phyloP scores from a whole-genome alignment of 176 grass and related monocot species.

The Aegilops bicornis region DNA sequence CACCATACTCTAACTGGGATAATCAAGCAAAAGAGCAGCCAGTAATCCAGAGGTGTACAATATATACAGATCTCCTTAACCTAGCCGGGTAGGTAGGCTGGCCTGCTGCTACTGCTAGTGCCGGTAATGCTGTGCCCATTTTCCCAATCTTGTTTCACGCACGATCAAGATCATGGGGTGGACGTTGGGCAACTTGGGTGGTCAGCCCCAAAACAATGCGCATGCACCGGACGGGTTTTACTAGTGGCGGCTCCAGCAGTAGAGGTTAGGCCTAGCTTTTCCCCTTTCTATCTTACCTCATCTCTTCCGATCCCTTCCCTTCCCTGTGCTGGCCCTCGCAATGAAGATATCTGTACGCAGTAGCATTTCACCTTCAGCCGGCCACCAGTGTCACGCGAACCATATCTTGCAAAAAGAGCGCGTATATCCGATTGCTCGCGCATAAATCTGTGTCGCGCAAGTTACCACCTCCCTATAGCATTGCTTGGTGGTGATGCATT shows the following conservation, averaged over 20 bases:
- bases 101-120: neutral
- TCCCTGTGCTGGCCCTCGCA: neutral
- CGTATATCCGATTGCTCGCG: neutral
- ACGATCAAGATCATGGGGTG: slow-evolving; percentile 3
- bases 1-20: neutral
- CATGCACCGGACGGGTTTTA: neutral
- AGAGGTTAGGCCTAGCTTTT: neutral
- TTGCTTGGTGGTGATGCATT: neutral
- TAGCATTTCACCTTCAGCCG: neutral
- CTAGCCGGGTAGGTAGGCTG: neutral
- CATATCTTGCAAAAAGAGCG: slow-evolving; percentile 18
- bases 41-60: neutral
- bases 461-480: neutral
- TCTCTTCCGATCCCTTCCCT: neutral
- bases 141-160: slow-evolving; percentile 20
- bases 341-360: neutral
- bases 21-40: neutral
- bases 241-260: slow-evolving; percentile 26
- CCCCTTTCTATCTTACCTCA: slow-evolving; percentile 41
- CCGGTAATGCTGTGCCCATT: slow-evolving; percentile 39
- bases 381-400: no score
- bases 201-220: slow-evolving; percentile 28
- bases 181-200: slow-evolving; percentile 50
- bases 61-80: neutral
- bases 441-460: neutral